phyloP scores from a whole-genome alignment of 768 basidiomycete genomes.

The Mycena rebaudengoi region DNA sequence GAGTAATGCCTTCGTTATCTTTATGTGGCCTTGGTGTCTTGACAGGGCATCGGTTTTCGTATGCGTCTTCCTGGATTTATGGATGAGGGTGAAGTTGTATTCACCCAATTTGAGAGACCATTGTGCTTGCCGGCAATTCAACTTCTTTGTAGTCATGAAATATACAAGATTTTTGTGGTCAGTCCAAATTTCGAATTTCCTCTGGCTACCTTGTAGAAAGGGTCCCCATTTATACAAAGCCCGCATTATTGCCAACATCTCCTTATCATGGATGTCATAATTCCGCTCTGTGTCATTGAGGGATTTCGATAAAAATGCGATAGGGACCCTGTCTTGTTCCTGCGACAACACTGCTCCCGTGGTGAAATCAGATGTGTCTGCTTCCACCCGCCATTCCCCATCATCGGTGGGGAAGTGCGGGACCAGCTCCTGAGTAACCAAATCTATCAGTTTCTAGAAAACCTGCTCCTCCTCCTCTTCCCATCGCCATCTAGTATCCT shows the following conservation, averaged over 20 bases:
- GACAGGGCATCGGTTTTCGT: constrained; percentile 12
- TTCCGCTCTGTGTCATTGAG: background rate
- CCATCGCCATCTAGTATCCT: constrained; percentile 40
- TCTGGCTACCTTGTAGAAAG: too few species aligned
- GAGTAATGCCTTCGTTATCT: too few species aligned
- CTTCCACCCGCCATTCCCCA: constrained; percentile 35
- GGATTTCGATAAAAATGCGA: constrained; percentile 41
- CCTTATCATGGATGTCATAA: constrained; percentile 31
- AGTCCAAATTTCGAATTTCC: constrained; percentile 19
- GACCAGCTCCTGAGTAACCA: constrained; percentile 34
- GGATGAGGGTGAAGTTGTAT: constrained; percentile 32
- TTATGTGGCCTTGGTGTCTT: background rate
- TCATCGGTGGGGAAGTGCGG: constrained; percentile 21
- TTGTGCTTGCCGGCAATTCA: too few species aligned
- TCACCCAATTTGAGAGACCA: constrained; percentile 27
- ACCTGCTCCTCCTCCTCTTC: constrained; percentile 22
- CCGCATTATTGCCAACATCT: too few species aligned
- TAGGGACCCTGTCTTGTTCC: constrained; percentile 38
- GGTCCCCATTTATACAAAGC: too few species aligned
- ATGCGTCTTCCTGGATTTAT: constrained; percentile 25
- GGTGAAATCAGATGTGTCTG: too few species aligned
- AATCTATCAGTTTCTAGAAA: constrained; percentile 40
- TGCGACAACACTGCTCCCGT: constrained; percentile 39
- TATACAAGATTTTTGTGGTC: constrained; percentile 38
- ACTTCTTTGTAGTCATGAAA: constrained; percentile 35